Conservation (phyloP, 2,329 filamentous ascomycete species). For the Cladosporium sp. region DNA sequence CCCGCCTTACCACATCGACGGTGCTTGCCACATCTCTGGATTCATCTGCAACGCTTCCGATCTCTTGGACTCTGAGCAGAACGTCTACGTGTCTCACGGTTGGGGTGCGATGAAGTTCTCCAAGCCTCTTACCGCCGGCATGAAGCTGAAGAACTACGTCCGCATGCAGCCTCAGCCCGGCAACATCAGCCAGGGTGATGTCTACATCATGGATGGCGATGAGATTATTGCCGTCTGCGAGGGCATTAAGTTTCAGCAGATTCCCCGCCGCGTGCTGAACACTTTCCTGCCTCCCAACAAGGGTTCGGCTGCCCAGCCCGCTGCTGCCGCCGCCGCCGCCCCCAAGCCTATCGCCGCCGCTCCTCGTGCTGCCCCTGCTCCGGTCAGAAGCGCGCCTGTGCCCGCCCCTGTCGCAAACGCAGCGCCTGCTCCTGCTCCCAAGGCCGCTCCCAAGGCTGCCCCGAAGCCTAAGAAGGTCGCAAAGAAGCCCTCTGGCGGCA, state of each 20-base stretch:
- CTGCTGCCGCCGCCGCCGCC: conserved; percentile 41
- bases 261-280: conserved; percentile 66
- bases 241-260: conserved; percentile 66
- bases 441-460: conserved; percentile 25
- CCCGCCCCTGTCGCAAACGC: conserved; percentile 36
- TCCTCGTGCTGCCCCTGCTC: conserved; percentile 37
- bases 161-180: conserved; percentile 59
- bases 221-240: conserved; percentile 60
- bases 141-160: conserved; percentile 61
- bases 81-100: conserved; percentile 63
- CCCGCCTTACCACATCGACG: conserved; percentile 61
- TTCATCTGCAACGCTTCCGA: conserved; percentile 63
- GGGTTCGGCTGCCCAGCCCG: conserved; percentile 33
- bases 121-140: conserved; percentile 44
- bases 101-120: conserved; percentile 58
- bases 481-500: conserved; percentile 52
- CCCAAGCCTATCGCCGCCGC: conserved; percentile 39
- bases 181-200: conserved; percentile 60
- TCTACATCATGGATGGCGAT: conserved; percentile 61
- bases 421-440: conserved; percentile 23
- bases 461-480: conserved; percentile 48
- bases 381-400: conserved; percentile 36
- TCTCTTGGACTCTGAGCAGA: conserved; percentile 58
- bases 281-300: conserved; percentile 64
- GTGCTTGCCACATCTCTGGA: conserved; percentile 57